Evolutionary conservation across 139 green algal species (phyloP), one percentile per base, ranked within the genome.

Genomic region (Edaphochlamys debaryana): DNA sequence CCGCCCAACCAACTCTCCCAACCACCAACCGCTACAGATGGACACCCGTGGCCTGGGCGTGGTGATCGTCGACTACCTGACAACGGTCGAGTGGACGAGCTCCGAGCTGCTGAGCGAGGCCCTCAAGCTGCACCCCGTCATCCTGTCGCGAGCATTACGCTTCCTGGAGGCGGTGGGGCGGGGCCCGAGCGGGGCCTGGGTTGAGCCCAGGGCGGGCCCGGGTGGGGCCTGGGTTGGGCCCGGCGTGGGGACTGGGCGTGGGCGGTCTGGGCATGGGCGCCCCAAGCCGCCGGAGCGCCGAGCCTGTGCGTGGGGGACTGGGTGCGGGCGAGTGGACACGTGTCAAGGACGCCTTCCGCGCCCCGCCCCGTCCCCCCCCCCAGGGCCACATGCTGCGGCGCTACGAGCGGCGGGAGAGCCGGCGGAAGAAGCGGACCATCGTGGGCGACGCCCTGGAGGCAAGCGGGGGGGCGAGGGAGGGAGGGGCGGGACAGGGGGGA

Each of bases 321-420:
- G n/a, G 45, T 54, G 45, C 11, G 45, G 45, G 45, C 45, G n/a
- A n/a, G n/a, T n/a, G n/a, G n/a, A n/a, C n/a, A n/a, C n/a, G n/a
- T n/a, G n/a, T 4, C 4, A 32, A 69, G 30, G 63, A 40, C 58
- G 58, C 58, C 13, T 20, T 13, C 11, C 15, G 13, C 63, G 63
- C 7, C 8, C 30, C 42, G 29, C 17, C 36, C n/a, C n/a, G n/a
- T n/a, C n/a, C n/a, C 11, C 37, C 56, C 63, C 17, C 29, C 22
- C 79, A 91, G 87, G 87, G 87, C 41, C 83, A 88, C 64, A 67
- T 91, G 67, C 58, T 91, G 32, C 87, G 87, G 74, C 62, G 71
- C 25, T 81, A 89, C 62, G 77, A 87, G 68, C 72, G 82, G 45
- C 42, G 83, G 30, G 87, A 91, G 69, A 89, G 82, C 48, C 68